Base-by-base conservation (phyloP, 768 basidiomycete species). In the Suillus ampliporus region DNA sequence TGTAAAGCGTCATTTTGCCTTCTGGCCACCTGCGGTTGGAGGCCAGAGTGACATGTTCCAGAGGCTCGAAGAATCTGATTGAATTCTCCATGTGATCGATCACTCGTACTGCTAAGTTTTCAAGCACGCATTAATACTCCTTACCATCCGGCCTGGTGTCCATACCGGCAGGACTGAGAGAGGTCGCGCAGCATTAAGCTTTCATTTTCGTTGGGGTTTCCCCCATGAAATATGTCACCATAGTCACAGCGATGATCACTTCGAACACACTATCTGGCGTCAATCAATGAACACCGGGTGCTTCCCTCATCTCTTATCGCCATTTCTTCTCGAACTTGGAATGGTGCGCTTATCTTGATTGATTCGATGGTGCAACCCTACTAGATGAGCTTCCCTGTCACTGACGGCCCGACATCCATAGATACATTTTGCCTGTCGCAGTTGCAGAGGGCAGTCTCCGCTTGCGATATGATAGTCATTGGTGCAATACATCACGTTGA, bases 261-360 rank as follows among this genome's bases (percentile, higher is more conserved):
- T 41, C 15, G 40, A 17, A 41, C 15, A 4, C 17, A 7, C 40
- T 26, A 48, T 26, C 15, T 28, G 26, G 47, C 26, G 26, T 48
- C 47, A 54, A 38, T 38, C 37, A 50, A 19, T 50, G 23, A 54
- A 54, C 8, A 26, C 37, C 23, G 53, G 35, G 17, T 21, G 21
- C 35, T 56, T 38, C 54, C 23, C 37, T 38, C 10, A 13, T 56
- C 26, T 40, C 38, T 38, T 53, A 34, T 35, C 51, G 35, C 11
- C 19, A 31, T 31, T 35, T 54, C 53, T 54, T 54, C 53, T 38
- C 17, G 15, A 38, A 38, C 37, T 17, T 56, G 53, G 53, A 56
- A 56, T 56, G 54, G 54, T 56, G 38, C 10, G 54, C 38, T 56
- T 38, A 56, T 56, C 38, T 41, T 40, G 54, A 56, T 56, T 40